Evolutionary conservation across 106 monocot species (phyloP).

Genomic region (Dendrobium officinale): DNA sequence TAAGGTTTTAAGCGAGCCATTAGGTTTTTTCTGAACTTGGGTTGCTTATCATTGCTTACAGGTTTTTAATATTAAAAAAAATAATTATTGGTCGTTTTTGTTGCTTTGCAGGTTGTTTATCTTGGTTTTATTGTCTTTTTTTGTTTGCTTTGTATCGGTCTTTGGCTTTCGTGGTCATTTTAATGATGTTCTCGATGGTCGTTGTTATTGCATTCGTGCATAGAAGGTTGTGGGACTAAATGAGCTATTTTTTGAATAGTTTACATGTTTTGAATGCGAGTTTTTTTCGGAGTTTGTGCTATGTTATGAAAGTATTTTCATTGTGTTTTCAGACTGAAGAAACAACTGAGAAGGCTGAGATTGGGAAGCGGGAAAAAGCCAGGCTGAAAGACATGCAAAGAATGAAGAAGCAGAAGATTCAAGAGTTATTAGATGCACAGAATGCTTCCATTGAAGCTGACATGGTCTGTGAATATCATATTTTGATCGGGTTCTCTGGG

Average conservation of each 20-base stretch:
- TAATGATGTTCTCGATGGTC: not conserved
- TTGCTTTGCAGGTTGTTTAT: not conserved
- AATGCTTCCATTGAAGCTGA: constrained; percentile 77
- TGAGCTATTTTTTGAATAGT: not conserved
- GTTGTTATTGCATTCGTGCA: not conserved
- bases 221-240: not conserved
- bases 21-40: not conserved
- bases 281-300: not conserved
- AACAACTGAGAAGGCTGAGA: constrained; percentile 18
- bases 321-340: constrained; percentile 28
- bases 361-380: constrained; percentile 48
- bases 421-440: constrained; percentile 62
- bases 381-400: constrained; percentile 67
- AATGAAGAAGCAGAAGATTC: constrained; percentile 67
- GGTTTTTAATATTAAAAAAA: not conserved
- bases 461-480: constrained; percentile 44
- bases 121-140: not conserved
- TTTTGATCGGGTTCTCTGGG: not conserved
- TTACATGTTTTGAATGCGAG: not conserved
- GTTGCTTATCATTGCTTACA: not conserved
- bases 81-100: not conserved
- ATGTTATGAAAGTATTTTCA: not conserved
- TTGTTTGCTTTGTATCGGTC: not conserved
- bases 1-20: not conserved
- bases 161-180: not conserved